Conservation (phyloP, 2,329 filamentous ascomycete genomes). For the Periconia sp. region DNA sequence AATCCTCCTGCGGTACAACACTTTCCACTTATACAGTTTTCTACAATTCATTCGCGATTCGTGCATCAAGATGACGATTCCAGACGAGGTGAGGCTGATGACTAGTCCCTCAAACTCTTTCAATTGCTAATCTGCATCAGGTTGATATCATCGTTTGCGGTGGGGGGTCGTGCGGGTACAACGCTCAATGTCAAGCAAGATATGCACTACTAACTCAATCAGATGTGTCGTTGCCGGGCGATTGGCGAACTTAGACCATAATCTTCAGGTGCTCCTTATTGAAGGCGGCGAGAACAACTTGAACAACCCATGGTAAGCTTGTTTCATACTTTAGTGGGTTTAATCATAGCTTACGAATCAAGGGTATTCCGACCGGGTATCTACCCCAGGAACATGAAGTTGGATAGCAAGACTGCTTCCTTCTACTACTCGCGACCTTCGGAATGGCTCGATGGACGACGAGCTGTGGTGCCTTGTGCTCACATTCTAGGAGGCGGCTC, state of each 20-base stretch:
- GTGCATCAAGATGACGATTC: conserved; percentile 64
- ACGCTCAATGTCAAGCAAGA: no score
- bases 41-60: no score
- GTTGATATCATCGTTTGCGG: conserved; percentile 82
- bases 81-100: conserved; percentile 63
- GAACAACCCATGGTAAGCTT: conserved; percentile 71
- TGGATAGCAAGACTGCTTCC: conserved; percentile 80
- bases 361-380: conserved; percentile 77
- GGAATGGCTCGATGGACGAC: conserved; percentile 72
- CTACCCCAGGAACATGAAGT: conserved; percentile 79
- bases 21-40: no score
- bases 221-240: conserved; percentile 59
- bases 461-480: conserved; percentile 76
- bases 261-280: conserved; percentile 72
- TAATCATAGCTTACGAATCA: conserved; percentile 3
- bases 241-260: conserved; percentile 77
- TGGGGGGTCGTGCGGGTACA: conserved; percentile 72
- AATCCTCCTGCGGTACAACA: conserved; percentile 35
- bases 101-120: background rate
- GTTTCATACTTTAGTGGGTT: background rate
- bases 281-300: conserved; percentile 75
- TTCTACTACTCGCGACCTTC: conserved; percentile 82
- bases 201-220: no score
- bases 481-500: conserved; percentile 75
- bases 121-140: no score